A percentile compares a stretch with the other conserved stretches of the same genome.
Evolutionary conservation across 805 yeast genomes (phyloP).

Genomic region (Lipomyces oligophaga): DNA sequence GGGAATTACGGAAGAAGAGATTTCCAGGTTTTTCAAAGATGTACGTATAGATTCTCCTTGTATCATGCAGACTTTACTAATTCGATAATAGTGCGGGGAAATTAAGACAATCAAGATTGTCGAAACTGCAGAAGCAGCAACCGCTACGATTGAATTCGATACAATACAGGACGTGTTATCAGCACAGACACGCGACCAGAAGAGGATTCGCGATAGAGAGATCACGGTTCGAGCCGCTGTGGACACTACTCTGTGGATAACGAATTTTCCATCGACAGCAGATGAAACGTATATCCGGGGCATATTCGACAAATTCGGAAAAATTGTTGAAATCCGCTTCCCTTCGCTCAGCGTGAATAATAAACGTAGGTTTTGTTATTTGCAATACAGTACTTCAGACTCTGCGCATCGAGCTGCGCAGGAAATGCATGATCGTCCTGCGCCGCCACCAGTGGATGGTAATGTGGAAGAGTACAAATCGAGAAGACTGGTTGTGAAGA

Average conservation of each 20-base stretch:
- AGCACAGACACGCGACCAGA: constrained; percentile 59
- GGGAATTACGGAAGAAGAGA: constrained; percentile 40
- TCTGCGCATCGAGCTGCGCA: constrained; percentile 46
- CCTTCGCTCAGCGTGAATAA: constrained; percentile 58
- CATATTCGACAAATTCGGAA: constrained; percentile 44
- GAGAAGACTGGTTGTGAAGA: constrained; percentile 49
- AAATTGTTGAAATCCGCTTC: constrained; percentile 51
- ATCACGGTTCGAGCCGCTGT: constrained; percentile 47
- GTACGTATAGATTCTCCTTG: no score
- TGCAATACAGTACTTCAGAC: constrained; percentile 50
- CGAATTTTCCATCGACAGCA: constrained; percentile 64
- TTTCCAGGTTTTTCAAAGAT: constrained; percentile 49
- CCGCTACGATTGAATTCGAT: constrained; percentile 60
- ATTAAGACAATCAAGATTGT: constrained; percentile 35
- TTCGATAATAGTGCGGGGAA: constrained; percentile 55
- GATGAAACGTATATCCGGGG: constrained; percentile 41
- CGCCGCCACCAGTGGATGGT: constrained; percentile 4
- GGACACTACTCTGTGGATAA: constrained; percentile 61
- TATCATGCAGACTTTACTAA: no score
- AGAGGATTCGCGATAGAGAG: constrained; percentile 40
- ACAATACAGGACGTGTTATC: constrained; percentile 48
- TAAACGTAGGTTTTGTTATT: constrained; percentile 67
- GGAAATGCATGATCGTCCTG: constrained; percentile 40
- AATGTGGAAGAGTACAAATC: constrained; percentile 30
- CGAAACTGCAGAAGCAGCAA: constrained; percentile 19